Evolutionary conservation across 768 basidiomycete genomes (phyloP), one percentile per base, ranked within the genome.

Genomic region (Russula lepida): DNA sequence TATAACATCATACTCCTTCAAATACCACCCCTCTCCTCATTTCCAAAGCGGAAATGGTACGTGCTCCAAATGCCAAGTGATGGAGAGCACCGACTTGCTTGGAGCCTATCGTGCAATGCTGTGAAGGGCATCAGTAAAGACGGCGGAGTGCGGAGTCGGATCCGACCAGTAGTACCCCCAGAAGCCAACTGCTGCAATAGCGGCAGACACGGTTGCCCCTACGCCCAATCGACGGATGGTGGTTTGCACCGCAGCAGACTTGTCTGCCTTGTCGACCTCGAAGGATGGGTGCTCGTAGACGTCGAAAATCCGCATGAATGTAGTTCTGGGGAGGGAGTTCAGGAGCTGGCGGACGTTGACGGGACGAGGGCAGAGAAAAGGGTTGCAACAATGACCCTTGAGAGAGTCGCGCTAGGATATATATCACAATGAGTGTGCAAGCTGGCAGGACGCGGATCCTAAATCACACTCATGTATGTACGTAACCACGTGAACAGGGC

Each of bases 241-340:
- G 15, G 52, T 30, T 32, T 25, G 59, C 21, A 44, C 44, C 1
- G 56, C 17, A 15, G 35, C 47, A 37, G 15, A 6, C 58, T 41
- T 59, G 58, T 66, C 65, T 32, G 47, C 35, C 1, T 43, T 21
- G 7, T 64, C 58, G 19, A 52, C 19, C 35, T 66, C 59, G n/a
- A 66, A 66, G 1, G 65, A 54, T n/a, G 65, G 65, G 37, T 66
- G 65, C 37, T 66, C 65, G 63, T 66, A 66, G 11, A 64, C 43
- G 59, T 60, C 65, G 21, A 66, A 64, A 13, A 61, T 54, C 47
- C 64, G 63, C 65, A 66, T 66, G 30, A 15, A 48, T 33, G 50
- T 15, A 19, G n/a, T 54, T 35, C 25, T 17, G n/a, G 21, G 25
- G 25, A 21, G 28, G 12, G n/a, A 19, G 23, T 19, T 23, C 39